A percentile compares a stretch with the other conserved stretches of the same genome.
phyloP scores from a whole-genome alignment of 306 rosid species.

The Fagus crenata region DNA sequence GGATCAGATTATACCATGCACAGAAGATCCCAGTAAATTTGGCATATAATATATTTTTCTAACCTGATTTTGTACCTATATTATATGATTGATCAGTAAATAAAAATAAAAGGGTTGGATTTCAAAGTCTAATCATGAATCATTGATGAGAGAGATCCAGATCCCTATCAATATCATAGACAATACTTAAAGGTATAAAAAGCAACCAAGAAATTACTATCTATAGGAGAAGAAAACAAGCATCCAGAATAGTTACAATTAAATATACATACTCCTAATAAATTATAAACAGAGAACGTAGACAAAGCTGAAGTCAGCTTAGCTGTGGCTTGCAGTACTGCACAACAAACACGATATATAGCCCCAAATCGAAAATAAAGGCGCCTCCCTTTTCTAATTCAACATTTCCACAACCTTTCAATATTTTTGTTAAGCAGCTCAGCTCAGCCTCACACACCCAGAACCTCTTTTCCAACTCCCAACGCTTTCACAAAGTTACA shows the following conservation, averaged over 20 bases:
- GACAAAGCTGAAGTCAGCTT: conserved; percentile 17
- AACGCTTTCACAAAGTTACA: too few species aligned
- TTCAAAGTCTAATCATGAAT: background rate
- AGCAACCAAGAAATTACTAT: conserved; percentile 14
- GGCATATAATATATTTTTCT: too few species aligned
- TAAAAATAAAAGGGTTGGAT: too few species aligned
- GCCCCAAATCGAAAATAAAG: conserved; percentile 23
- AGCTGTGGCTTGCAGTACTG: background rate
- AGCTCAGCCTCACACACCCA: too few species aligned
- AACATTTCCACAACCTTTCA: background rate
- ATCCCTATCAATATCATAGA: background rate
- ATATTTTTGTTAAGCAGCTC: background rate
- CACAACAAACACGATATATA: background rate
- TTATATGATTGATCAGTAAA: too few species aligned
- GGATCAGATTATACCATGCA: too few species aligned
- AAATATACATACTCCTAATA: conserved; percentile 1
- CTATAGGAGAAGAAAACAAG: conserved; percentile 14
- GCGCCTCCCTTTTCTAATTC: conserved; percentile 25
- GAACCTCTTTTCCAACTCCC: too few species aligned
- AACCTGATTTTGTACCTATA: too few species aligned
- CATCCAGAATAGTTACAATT: conserved; percentile 26
- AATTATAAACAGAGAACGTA: conserved; percentile 1
- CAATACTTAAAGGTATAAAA: background rate
- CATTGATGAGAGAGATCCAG: background rate
- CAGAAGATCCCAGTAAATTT: too few species aligned